Percentiles rank a stretch among this genome's conserved stretches.
phyloP scores from a whole-genome alignment of 495 filamentous ascomycete species.

The Hypoxylon rickii region DNA sequence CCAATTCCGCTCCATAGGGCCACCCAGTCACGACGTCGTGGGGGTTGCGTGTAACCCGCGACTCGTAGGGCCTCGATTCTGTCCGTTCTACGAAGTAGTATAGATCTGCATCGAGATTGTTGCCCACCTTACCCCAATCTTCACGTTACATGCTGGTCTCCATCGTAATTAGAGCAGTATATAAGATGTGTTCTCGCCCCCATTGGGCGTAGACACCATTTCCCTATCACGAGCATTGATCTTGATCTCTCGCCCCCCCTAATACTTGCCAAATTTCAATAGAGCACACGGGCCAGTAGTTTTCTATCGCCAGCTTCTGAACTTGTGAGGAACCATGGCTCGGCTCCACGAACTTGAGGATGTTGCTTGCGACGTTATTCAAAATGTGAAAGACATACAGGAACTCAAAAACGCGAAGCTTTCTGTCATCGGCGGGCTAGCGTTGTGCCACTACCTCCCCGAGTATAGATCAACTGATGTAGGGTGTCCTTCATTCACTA shows the following conservation, averaged over 20 bases:
- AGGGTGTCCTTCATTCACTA: conserved; percentile 1
- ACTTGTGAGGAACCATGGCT: conserved; percentile 9
- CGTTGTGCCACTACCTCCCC: conserved; percentile 34
- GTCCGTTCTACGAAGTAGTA: neutral
- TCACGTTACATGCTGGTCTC: conserved; percentile 1
- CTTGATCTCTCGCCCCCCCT: neutral
- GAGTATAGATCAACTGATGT: conserved; percentile 32
- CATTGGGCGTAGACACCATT: no score
- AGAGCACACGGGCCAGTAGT: no score
- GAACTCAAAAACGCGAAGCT: conserved; percentile 30
- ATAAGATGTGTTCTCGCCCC: conserved; percentile 10
- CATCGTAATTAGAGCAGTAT: conserved; percentile 12
- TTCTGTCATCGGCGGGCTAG: conserved; percentile 32
- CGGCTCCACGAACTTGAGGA: conserved; percentile 29
- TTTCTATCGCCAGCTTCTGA: no score
- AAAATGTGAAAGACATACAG: conserved; percentile 36
- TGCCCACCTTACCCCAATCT: neutral
- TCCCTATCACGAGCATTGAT: neutral
- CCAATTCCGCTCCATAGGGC: no score
- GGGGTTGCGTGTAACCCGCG: conserved; percentile 7
- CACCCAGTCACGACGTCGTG: conserved; percentile 4
- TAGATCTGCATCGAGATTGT: conserved; percentile 1
- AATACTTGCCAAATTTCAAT: neutral
- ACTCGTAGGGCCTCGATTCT: conserved; percentile 19
- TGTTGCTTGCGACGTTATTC: conserved; percentile 33